Evolutionary conservation across 306 rosid species (phyloP), one percentile per base, ranked within the genome.

Genomic region (Rosa chinensis): DNA sequence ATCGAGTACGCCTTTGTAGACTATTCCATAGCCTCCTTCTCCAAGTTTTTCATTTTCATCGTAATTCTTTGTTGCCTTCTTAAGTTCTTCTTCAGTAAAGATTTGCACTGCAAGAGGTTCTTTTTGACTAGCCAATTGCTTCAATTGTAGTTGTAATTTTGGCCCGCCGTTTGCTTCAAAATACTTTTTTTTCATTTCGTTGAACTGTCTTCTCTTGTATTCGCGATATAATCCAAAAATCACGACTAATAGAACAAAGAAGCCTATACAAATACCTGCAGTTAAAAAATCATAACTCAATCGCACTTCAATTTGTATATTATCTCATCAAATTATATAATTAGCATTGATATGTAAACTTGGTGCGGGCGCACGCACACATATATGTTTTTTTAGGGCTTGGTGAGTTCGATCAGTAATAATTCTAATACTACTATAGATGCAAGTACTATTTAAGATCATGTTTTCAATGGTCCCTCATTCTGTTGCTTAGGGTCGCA

Each of bases 111-210:
- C 52, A 43, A 42, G 35, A 20, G 32, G 39, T 8, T 43, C 71
- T 17, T 10, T 9, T 12, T 35, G 40, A 14, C 45, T 40, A 1
- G 28, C 72, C 48, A 66, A 43, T 66, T 66, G 72, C 8, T 42
- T 2, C 10, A 68, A 20, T 21, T 16, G 8, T 14, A 0, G 11
- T 20, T 20, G 28, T 21, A 56, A 59, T 23, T 23, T 25, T 59
- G 66, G 62, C n/a, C 66, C 83, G 6, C 83, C 78, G 66, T 80
- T 80, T 53, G 18, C 73, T 56, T 75, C 37, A 10, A 81, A 81
- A 72, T 55, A 81, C 71, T 44, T 81, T 47, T 43, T 70, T 69
- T 23, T 35, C 7, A 42, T 61, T 42, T 23, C 45, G 6, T 28
- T n/a, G 44, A 55, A 32, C 42, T 67, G 76, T 75, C 76, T 67